Evolutionary conservation across 1,139 yeast genomes (phyloP).

Genomic region (Hansenula lynferdii): DNA sequence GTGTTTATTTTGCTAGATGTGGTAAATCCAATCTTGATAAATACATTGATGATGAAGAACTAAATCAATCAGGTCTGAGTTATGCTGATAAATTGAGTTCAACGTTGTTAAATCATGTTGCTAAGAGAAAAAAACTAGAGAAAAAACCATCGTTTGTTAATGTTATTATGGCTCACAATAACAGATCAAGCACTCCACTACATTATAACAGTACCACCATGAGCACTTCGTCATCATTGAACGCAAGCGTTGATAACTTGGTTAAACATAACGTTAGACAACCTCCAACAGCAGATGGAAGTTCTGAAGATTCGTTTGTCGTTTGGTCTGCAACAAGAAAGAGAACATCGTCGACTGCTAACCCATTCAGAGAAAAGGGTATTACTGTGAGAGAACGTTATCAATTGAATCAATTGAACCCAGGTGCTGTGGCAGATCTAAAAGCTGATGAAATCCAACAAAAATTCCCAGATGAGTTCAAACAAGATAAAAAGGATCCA

Average conservation of each 20-base stretch:
- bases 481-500: slow-evolving; percentile 66
- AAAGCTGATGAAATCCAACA: slow-evolving; percentile 51
- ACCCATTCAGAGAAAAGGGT: slow-evolving; percentile 54
- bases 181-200: too few relatives aligned
- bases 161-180: background rate
- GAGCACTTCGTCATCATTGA: background rate
- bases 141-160: slow-evolving; percentile 1
- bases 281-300: slow-evolving; percentile 29
- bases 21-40: slow-evolving; percentile 47
- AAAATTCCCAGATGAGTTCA: slow-evolving; percentile 66
- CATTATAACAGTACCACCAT: too few relatives aligned
- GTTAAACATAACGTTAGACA: slow-evolving; percentile 21
- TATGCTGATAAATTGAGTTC: slow-evolving; percentile 44
- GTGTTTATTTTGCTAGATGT: slow-evolving; percentile 83
- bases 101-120: slow-evolving; percentile 26
- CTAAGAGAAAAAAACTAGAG: slow-evolving; percentile 17
- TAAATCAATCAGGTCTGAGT: slow-evolving; percentile 51
- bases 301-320: slow-evolving; percentile 38
- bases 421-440: slow-evolving; percentile 81
- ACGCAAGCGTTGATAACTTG: slow-evolving; percentile 9
- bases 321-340: slow-evolving; percentile 93
- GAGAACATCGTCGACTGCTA: slow-evolving; percentile 78
- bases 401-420: slow-evolving; percentile 82
- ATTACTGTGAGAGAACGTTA: slow-evolving; percentile 69
- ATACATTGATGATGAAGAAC: slow-evolving; percentile 54